These are phyloP conservation scores for Alternaria sp. DNA, from an alignment of 2,329 filamentous ascomycete species.

Conservation along the genomic window DNA sequence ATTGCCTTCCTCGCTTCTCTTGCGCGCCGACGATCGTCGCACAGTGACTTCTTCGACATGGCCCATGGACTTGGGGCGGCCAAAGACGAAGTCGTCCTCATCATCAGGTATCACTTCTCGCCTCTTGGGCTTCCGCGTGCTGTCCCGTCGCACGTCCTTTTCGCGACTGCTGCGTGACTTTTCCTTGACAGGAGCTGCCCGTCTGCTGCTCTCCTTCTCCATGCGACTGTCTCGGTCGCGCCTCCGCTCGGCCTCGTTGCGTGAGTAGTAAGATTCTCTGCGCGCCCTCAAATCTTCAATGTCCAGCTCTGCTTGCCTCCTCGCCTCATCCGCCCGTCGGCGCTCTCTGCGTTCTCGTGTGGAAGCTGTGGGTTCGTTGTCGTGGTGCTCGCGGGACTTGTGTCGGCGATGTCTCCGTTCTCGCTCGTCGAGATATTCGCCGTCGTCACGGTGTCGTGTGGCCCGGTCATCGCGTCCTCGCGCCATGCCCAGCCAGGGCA, in stretches of 20 bases:
- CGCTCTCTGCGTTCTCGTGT: slow-evolving; percentile 45
- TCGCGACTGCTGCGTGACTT: slow-evolving; percentile 41
- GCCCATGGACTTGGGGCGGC: slow-evolving; percentile 36
- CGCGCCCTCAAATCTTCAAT: slow-evolving; percentile 52
- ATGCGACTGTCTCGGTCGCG: slow-evolving; percentile 42
- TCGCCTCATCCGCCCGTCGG: slow-evolving; percentile 42
- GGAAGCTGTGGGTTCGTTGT: slow-evolving; percentile 34
- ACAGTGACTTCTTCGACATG: slow-evolving; percentile 42
- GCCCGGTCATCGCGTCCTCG: slow-evolving; percentile 43
- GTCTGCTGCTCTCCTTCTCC: slow-evolving; percentile 37
- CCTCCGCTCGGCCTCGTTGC: slow-evolving; percentile 42
- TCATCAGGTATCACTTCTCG: slow-evolving; percentile 36
- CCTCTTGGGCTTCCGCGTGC: slow-evolving; percentile 39
- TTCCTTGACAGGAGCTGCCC: slow-evolving; percentile 41
- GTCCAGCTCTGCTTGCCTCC: slow-evolving; percentile 47
- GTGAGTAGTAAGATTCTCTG: slow-evolving; percentile 51
- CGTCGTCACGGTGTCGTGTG: slow-evolving; percentile 43
- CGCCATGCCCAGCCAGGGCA: slow-evolving; percentile 44
- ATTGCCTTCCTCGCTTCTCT: slow-evolving; percentile 45
- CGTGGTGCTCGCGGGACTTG: slow-evolving; percentile 35
- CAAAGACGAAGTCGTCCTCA: slow-evolving; percentile 45
- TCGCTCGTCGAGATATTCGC: slow-evolving; percentile 37
- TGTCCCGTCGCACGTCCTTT: slow-evolving; percentile 40
- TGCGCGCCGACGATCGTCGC: slow-evolving; percentile 37
- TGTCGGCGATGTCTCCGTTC: slow-evolving; percentile 42